Evolutionary conservation across 2,329 filamentous ascomycete species (phyloP), one percentile per base, ranked within the genome.

Genomic region (Fusarium nisikadoi): DNA sequence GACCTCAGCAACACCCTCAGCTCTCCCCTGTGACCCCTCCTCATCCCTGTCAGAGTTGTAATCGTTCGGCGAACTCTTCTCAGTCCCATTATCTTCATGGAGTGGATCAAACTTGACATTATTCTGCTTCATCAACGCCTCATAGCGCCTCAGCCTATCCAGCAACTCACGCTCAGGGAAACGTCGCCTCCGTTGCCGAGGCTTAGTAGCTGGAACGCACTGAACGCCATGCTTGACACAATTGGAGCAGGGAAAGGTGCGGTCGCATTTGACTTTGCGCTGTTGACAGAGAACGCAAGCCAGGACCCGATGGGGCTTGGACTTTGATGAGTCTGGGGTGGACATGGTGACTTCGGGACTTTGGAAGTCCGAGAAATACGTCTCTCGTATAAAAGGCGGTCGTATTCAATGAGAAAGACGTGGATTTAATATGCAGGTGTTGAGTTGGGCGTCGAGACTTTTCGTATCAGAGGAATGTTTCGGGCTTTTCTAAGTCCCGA

Each of bases 191-290:
- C 82, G 75, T 6, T 81, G 75, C 1, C 63, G 54, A 75, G 83
- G 64, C 20, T 78, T 63, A 52, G 84, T 63, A 75, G 83, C 73
- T 52, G 85, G 76, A 62, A 83, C 74, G 65, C 87, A 92, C 46
- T 86, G 79, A 1, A 76, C 78, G 1, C 79, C 73, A 16, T 82
- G 77, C 58, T 83, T 86, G 39, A 82, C 72, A 72, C 90, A 91
- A 58, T 86, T 86, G 4, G 83, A 76, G 73, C 90, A 92, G 6
- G 89, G 90, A 68, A 86, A 86, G 27, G 81, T 84, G 64, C 88
- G 87, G 73, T 91, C 86, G 78, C 90, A 92, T 67, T 87, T 90
- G 41, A 91, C 82, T 75, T 91, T 92, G 54, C 89, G 86, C 71
- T 90, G 88, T 74, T 92, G 89, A 70, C 91, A 93, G 3, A 86